Percentiles rank a stretch among this genome's conserved stretches.
Evolutionary conservation across 2,329 filamentous ascomycete genomes (phyloP).

Genomic region (Sarocladium brachiariae): DNA sequence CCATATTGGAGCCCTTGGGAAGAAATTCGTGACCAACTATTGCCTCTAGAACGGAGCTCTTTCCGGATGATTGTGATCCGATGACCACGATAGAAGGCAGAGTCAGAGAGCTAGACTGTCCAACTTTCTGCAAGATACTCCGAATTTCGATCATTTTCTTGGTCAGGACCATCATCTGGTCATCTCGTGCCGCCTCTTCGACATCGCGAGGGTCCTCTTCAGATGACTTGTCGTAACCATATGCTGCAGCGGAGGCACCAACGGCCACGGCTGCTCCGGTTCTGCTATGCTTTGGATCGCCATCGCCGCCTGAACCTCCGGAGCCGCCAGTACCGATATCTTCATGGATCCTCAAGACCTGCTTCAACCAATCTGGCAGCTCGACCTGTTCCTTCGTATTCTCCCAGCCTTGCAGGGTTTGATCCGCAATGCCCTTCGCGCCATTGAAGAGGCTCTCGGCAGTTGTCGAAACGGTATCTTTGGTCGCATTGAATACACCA

Average conservation of each 20-base stretch:
- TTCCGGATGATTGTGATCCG: constrained; percentile 94
- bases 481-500: constrained; percentile 68
- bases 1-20: constrained; percentile 98
- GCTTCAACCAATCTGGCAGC: constrained; percentile 70
- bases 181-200: constrained; percentile 70
- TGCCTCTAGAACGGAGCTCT: constrained; percentile 93
- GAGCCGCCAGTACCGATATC: constrained; percentile 46
- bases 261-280: constrained; percentile 55
- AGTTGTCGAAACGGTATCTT: constrained; percentile 61
- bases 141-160: constrained; percentile 99
- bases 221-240: constrained; percentile 65
- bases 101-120: constrained; percentile 81
- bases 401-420: constrained; percentile 75
- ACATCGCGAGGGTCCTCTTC: constrained; percentile 57
- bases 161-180: constrained; percentile 99
- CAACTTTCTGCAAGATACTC: constrained; percentile 82
- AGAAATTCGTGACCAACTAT: constrained; percentile 97
- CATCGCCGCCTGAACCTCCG: constrained; percentile 39
- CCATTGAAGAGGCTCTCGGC: constrained; percentile 65
- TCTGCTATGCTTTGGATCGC: constrained; percentile 53
- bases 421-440: constrained; percentile 67
- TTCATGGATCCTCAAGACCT: constrained; percentile 58
- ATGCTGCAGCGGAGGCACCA: constrained; percentile 68
- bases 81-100: constrained; percentile 98
- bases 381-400: constrained; percentile 73